Conservation (phyloP, 2,329 filamentous ascomycete species). For the Lasiodiplodia citricola region DNA sequence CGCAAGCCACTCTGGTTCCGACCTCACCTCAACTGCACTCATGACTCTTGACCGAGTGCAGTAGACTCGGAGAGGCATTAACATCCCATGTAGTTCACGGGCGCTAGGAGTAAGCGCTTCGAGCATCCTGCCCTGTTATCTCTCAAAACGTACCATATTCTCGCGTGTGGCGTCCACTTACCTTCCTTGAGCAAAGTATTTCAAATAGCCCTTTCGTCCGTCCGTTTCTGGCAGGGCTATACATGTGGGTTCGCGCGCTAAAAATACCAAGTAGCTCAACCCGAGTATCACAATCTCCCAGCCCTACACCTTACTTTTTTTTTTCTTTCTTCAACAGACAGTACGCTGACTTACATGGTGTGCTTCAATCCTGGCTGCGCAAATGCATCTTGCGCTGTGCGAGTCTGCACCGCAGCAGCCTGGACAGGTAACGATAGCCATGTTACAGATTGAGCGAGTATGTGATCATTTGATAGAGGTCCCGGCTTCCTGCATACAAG, state of each 20-base stretch:
- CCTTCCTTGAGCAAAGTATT: not conserved
- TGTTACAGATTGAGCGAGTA: not conserved
- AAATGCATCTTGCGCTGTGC: no score
- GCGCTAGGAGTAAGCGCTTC: not conserved
- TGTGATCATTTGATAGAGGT: not conserved
- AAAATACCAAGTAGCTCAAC: not conserved
- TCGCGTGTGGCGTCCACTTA: not conserved
- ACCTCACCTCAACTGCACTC: not conserved
- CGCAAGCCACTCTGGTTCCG: not conserved
- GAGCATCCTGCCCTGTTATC: not conserved
- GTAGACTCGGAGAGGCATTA: no score
- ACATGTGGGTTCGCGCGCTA: not conserved
- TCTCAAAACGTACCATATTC: not conserved
- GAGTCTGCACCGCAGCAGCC: not conserved
- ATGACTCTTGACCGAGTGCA: not conserved
- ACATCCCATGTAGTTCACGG: not conserved
- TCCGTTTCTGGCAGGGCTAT: not conserved
- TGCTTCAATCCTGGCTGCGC: no score
- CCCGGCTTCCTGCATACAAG: not conserved
- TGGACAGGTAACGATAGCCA: not conserved
- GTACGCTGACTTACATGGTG: no score
- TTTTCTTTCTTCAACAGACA: not conserved
- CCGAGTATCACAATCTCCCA: not conserved
- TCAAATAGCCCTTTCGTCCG: not conserved
- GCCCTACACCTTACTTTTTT: not conserved